A percentile compares a stretch with the other conserved stretches of the same genome.
Conservation (phyloP, 169 alveolate genomes). For the Cryptosporidium ubiquitum region DNA sequence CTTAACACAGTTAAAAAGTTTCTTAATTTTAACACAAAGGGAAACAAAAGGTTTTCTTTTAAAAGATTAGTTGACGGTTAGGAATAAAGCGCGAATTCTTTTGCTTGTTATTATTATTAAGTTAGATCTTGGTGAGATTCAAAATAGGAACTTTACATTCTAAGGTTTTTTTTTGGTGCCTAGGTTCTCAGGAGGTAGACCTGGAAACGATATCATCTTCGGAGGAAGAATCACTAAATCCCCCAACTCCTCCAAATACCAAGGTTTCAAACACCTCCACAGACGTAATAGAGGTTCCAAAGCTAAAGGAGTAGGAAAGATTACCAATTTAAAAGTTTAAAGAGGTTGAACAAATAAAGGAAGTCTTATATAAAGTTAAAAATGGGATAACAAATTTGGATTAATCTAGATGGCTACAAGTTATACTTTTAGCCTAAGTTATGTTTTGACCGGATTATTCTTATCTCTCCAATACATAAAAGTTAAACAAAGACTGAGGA, state of each 20-base stretch:
- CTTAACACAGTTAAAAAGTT: too few relatives aligned
- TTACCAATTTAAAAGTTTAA: too few relatives aligned
- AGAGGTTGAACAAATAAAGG: too few relatives aligned
- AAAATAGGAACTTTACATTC: slow-evolving; percentile 43
- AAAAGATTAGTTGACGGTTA: too few relatives aligned
- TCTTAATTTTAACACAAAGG: too few relatives aligned
- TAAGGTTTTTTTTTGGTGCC: neutral
- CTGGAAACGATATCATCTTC: neutral
- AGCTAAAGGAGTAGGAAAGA: neutral
- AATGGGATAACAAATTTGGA: neutral
- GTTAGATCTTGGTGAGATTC: too few relatives aligned
- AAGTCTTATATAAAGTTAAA: too few relatives aligned
- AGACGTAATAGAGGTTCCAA: neutral
- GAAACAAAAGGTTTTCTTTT: too few relatives aligned
- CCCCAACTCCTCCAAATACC: slow-evolving; percentile 39
- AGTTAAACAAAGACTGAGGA: neutral
- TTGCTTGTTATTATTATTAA: too few relatives aligned
- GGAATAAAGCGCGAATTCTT: too few relatives aligned
- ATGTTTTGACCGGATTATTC: too few relatives aligned
- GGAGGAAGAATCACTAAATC: neutral
- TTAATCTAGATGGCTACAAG: neutral
- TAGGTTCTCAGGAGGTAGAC: neutral
- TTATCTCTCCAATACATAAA: neutral
- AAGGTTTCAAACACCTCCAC: neutral
- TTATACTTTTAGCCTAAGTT: too few relatives aligned